phyloP scores from a whole-genome alignment of 352 stramenopile genomes.

The Pythium insidiosum region DNA sequence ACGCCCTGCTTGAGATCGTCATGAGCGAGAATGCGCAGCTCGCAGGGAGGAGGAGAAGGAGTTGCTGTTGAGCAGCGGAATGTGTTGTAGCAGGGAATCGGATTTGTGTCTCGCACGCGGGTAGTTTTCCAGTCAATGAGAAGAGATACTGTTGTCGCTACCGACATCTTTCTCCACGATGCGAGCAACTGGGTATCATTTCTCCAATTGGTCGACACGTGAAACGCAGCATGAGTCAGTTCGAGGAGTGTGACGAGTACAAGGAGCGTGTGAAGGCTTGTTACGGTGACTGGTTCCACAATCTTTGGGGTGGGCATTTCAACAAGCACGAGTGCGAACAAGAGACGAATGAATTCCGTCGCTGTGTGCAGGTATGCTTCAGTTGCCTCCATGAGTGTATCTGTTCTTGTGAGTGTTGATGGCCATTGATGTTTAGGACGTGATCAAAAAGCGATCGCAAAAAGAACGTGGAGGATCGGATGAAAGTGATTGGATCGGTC shows the following conservation, averaged over 20 bases:
- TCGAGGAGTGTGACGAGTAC: slow-evolving; percentile 60
- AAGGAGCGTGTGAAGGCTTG: slow-evolving; percentile 77
- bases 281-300: slow-evolving; percentile 80
- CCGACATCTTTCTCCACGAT: too few species aligned
- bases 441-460: slow-evolving; percentile 27
- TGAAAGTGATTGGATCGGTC: slow-evolving; percentile 50
- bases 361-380: slow-evolving; percentile 73
- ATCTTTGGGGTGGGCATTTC: slow-evolving; percentile 57
- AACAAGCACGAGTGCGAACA: slow-evolving; percentile 56
- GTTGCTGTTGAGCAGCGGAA: too few species aligned
- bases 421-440: slow-evolving; percentile 28
- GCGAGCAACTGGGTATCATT: too few species aligned
- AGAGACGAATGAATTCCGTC: slow-evolving; percentile 60
- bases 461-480: slow-evolving; percentile 12
- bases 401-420: not conserved
- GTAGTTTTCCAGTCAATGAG: too few species aligned
- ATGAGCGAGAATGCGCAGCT: too few species aligned
- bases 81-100: too few species aligned
- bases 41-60: too few species aligned
- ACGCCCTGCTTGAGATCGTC: too few species aligned
- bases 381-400: too few species aligned
- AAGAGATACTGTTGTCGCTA: too few species aligned
- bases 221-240: slow-evolving; percentile 24
- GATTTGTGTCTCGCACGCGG: too few species aligned
- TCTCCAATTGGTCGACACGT: too few species aligned